Percentiles rank a stretch among this genome's conserved stretches.
Evolutionary conservation across 495 filamentous ascomycete genomes (phyloP).

Genomic region (Trypethelium eluteriae): DNA sequence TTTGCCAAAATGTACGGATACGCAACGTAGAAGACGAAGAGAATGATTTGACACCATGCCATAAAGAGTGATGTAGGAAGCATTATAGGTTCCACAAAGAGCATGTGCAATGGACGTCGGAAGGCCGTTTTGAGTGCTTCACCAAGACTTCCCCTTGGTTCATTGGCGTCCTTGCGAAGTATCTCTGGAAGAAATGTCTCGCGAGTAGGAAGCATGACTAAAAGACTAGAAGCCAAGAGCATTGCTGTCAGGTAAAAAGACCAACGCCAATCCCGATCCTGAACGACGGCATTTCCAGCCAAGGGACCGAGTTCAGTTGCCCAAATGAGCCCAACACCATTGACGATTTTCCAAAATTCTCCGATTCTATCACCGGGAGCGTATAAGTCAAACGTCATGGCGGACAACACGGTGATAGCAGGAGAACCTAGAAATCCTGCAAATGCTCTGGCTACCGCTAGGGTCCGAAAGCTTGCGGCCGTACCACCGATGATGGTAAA

Average conservation of each 20-base stretch:
- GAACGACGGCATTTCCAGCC: conserved; percentile 22
- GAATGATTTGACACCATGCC: conserved; percentile 5
- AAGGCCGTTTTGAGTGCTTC: conserved; percentile 25
- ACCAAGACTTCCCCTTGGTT: conserved; percentile 18
- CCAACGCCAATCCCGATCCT: conserved; percentile 27
- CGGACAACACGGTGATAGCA: conserved; percentile 39
- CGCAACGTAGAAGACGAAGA: conserved; percentile 2
- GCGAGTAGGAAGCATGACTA: conserved; percentile 32
- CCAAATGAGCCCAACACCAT: not conserved
- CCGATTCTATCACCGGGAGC: conserved; percentile 2
- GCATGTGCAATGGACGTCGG: conserved; percentile 28
- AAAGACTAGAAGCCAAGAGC: not conserved
- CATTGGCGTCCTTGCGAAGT: conserved; percentile 32
- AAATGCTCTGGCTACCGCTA: conserved; percentile 25
- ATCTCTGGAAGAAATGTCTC: conserved; percentile 36
- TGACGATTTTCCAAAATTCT: not conserved
- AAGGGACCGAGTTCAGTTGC: conserved; percentile 31
- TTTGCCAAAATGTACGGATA: not conserved
- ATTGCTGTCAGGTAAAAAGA: conserved; percentile 20
- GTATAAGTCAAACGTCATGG: conserved; percentile 29
- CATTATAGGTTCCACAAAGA: conserved; percentile 31
- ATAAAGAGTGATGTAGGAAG: conserved; percentile 3
- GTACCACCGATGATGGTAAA: conserved; percentile 29
- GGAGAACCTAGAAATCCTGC: conserved; percentile 32
- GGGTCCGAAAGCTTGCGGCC: not conserved